Conservation (phyloP, 2,329 filamentous ascomycete species). For the Exophiala sp. region DNA sequence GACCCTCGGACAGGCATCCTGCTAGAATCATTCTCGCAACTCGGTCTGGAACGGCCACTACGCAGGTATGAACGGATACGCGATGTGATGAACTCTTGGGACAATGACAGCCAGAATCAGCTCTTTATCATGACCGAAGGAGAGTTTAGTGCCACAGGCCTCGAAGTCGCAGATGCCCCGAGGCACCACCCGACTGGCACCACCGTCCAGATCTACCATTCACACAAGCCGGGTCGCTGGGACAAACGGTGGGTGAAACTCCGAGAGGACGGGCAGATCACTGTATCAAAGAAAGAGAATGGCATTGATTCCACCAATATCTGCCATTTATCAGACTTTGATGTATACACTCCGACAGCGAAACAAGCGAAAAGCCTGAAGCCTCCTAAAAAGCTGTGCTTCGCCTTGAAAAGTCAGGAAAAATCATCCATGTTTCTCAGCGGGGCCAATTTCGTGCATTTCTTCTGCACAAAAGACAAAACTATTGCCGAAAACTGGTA, state of each 20-base stretch:
- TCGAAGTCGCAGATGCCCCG: constrained; percentile 62
- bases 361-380: constrained; percentile 66
- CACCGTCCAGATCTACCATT: constrained; percentile 70
- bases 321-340: constrained; percentile 86
- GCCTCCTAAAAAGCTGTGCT: constrained; percentile 78
- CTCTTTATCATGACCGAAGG: constrained; percentile 59
- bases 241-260: constrained; percentile 75
- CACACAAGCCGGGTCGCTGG: constrained; percentile 78
- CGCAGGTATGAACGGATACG: constrained; percentile 80
- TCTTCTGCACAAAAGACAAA: constrained; percentile 75
- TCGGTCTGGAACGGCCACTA: constrained; percentile 75
- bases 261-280: constrained; percentile 63
- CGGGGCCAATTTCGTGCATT: constrained; percentile 83
- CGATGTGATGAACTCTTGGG: constrained; percentile 91
- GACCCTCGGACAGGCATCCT: constrained; percentile 62
- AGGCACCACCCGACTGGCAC: constrained; percentile 59
- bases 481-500: constrained; percentile 63
- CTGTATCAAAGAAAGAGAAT: constrained; percentile 68
- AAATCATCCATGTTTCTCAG: constrained; percentile 77
- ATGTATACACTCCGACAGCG: constrained; percentile 73
- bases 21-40: constrained; percentile 66
- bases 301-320: constrained; percentile 49
- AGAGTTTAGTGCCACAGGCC: constrained; percentile 34
- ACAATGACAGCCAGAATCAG: constrained; percentile 68
- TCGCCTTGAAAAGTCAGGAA: constrained; percentile 86